A percentile compares a stretch with the other conserved stretches of the same genome.
These are phyloP conservation scores for Thelonectria discophora DNA, from an alignment of 2,329 filamentous ascomycete species.

Conservation along the genomic window DNA sequence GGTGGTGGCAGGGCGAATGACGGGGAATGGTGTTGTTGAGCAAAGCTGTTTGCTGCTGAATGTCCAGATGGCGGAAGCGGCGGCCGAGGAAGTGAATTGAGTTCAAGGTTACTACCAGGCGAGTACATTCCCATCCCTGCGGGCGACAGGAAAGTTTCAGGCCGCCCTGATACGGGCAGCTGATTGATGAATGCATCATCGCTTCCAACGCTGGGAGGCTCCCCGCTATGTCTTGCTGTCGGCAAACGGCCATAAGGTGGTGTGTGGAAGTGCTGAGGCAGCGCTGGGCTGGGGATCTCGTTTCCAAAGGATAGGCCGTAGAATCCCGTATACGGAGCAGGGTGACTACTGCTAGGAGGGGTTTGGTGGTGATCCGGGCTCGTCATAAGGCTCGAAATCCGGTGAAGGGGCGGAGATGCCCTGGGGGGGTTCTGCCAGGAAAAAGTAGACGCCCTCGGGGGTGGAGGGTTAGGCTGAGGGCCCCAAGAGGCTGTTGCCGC, in stretches of 20 bases:
- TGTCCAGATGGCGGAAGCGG: constrained; percentile 32
- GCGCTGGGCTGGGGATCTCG: constrained; percentile 23
- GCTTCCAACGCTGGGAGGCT: constrained; percentile 7
- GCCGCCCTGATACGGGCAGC: constrained; percentile 26
- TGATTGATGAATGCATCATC: constrained; percentile 38
- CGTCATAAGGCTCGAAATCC: constrained; percentile 26
- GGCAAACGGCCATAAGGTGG: constrained; percentile 16
- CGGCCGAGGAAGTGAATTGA: constrained; percentile 35
- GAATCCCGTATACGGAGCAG: constrained; percentile 36
- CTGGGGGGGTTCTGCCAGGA: constrained; percentile 36
- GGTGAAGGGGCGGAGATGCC: constrained; percentile 32
- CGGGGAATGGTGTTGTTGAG: constrained; percentile 28
- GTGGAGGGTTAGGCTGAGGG: constrained; percentile 35
- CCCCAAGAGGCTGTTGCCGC: constrained; percentile 40
- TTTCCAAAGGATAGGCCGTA: constrained; percentile 25
- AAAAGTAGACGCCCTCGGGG: constrained; percentile 25
- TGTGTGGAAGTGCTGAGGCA: constrained; percentile 27
- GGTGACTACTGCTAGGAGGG: constrained; percentile 33
- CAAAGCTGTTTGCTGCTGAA: constrained; percentile 29
- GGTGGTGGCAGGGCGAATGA: constrained; percentile 29
- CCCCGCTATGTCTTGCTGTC: background rate
- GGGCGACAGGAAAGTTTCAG: constrained; percentile 33
- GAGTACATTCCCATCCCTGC: constrained; percentile 26
- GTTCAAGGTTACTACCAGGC: constrained; percentile 31
- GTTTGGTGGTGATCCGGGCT: constrained; percentile 35